Base-by-base conservation (phyloP, 2,329 filamentous ascomycete genomes). In the Epichloe elymi region DNA sequence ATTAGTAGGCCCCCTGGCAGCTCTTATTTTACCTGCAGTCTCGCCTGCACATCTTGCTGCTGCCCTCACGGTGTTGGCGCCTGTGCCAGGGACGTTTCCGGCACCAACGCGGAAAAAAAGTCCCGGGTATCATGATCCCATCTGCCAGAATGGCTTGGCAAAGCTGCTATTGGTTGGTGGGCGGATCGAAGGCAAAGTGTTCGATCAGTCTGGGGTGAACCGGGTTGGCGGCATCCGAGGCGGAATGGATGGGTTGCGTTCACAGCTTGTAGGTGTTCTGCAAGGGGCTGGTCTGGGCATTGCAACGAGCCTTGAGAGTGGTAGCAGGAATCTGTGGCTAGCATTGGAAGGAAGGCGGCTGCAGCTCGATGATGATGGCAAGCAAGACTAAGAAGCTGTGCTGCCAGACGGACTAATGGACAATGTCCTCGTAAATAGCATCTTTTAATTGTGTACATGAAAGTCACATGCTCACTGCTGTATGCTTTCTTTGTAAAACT, bases 121-220 rank as follows among this genome's bases (percentile, higher is more conserved):
- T 60, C 89, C 91, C 0, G 82, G 83, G 12, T 95, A 89, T 68
- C 78, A 95, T 65, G 91, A 96, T 51, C 75, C 80, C 0, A 67
- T 75, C 2, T 87, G 91, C 50, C 90, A 96, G 68, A 79, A 73
- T 56, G 93, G 86, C 7, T 66, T 98, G 58, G 82, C 88, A 61
- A 98, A 98, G 71, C 70, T 98, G 56, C 74, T 95, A 65, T 70
- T 98, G 36, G 71, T 98, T 14, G 93, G 89, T 49, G 90, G 90
- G 14, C 77, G 93, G 48, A 79, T 96, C 33, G 93, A 98, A 63
- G 86, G 86, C 55, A 84, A 82, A 66, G 80, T 88, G 35, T 90
- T 95, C 61, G 90, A 96, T 63, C 68, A 78, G 45, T 81, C 83
- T 11, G 85, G 86, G 50, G 66, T 82, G 47, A 72, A 70, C 59